A percentile compares a stretch with the other conserved stretches of the same genome.
Conservation (phyloP, 768 basidiomycete genomes). For the Leccinum olivaceopallidum region DNA sequence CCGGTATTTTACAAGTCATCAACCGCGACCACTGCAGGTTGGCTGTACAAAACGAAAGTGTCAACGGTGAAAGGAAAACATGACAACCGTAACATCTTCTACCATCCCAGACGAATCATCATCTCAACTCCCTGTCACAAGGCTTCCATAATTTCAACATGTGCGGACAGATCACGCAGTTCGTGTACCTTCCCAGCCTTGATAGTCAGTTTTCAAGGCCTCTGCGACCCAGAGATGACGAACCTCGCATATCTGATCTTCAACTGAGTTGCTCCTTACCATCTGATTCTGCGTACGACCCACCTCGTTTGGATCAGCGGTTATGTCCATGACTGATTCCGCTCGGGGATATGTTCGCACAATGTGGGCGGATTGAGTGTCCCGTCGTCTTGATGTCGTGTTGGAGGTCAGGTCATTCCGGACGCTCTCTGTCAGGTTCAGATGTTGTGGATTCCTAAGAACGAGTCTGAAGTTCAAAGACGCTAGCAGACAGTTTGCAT, state of each 20-base stretch:
- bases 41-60: neutral
- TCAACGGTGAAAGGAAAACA: too few species aligned
- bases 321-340: neutral
- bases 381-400: neutral
- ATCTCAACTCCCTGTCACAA: neutral
- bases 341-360: neutral
- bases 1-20: neutral
- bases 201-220: too few species aligned
- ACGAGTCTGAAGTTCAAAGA: slow-evolving; percentile 11
- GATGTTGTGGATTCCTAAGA: neutral
- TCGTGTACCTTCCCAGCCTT: neutral
- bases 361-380: neutral
- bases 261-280: neutral
- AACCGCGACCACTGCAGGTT: neutral
- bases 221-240: neutral
- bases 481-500: slow-evolving; percentile 11
- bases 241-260: too few species aligned
- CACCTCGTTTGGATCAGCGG: neutral
- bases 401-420: neutral
- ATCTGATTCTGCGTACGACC: neutral
- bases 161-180: neutral
- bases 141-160: neutral
- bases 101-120: too few species aligned
- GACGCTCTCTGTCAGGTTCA: neutral
- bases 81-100: too few species aligned